Base-by-base conservation (phyloP, 2,329 filamentous ascomycete genomes). In the Monosporascus sp. region DNA sequence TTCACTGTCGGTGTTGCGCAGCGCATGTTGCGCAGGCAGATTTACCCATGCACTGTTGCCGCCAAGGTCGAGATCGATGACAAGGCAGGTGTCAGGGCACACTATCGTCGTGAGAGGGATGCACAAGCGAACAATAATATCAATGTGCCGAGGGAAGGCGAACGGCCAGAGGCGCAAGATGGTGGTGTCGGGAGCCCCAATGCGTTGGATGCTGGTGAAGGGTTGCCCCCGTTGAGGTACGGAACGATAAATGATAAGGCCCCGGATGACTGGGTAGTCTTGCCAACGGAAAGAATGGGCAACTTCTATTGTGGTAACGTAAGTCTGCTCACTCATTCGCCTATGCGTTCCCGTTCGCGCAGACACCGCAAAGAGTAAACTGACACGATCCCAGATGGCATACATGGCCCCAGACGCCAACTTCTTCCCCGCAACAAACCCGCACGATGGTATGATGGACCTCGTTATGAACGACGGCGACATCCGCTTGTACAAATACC, bases 231-330 rank as follows among this genome's bases (percentile, higher is more conserved):
- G 6, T 75, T 97, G 38, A 80, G 82, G 62, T 96, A 90, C 64
- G 94, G 94, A 49, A 93, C 90, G 0, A 75, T 94, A 54, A 82
- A 84, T 50, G 90, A 95, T 61, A 78, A 86, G 17, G 69, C 97
- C 0, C 92, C 91, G 0, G 74, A 81, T 2, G 87, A 83, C 46
- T 99, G 94, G 91, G 79, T 88, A 56, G 73, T 87, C 20, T 73
- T 88, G 3, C 83, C 88, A 1, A 82, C 88, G 58, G 84, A 94
- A 57, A 90, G 87, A 31, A 76, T 99, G 52, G 91, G 91, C 47
- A 97, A 90, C 65, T 96, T 99, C 69, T 97, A 95, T 72, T 89
- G 87, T 34, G 94, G 94, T 57, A 99, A 97, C 69, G 85, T 86
- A 66, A 74, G 83, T 75, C 27, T 11, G 19, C 27, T 27, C 3